Percentiles rank a stretch among this genome's conserved stretches.
Conservation (phyloP, 2,329 filamentous ascomycete species). For the Botrytis elliptica region DNA sequence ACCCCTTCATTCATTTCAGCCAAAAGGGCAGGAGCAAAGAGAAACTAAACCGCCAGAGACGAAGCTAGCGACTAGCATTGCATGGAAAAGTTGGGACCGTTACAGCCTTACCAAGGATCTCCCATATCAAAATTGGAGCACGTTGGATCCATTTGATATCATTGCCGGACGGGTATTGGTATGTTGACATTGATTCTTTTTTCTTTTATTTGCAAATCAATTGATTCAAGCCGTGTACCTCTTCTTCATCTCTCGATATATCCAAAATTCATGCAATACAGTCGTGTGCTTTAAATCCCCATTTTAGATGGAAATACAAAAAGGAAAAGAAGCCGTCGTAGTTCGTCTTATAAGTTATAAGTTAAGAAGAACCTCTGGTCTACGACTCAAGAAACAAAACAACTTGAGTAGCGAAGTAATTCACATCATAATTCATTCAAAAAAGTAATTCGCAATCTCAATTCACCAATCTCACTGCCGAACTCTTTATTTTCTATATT, state of each 20-base stretch:
- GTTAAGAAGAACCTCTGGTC: not conserved
- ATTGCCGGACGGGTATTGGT: conserved; percentile 2
- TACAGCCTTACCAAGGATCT: conserved; percentile 17
- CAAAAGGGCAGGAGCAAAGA: not conserved
- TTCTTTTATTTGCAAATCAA: not conserved
- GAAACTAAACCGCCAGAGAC: not conserved
- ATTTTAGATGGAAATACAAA: not conserved
- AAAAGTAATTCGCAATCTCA: not conserved
- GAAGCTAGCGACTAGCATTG: not conserved
- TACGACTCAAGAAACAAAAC: not conserved
- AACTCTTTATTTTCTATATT: not conserved
- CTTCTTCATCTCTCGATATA: not conserved
- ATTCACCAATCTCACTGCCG: not conserved
- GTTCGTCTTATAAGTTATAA: conserved; percentile 2
- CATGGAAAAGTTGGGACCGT: not conserved
- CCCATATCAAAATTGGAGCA: not conserved
- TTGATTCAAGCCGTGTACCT: not conserved
- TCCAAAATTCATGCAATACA: not conserved
- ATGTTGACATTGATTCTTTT: not conserved
- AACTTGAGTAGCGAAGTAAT: not conserved
- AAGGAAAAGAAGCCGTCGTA: not conserved
- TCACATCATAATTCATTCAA: not conserved
- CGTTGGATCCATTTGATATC: not conserved
- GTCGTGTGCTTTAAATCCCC: not conserved
- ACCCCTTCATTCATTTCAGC: conserved; percentile 1